Evolutionary conservation across 257 asterid species (phyloP), one percentile per base, ranked within the genome.

Genomic region (Solanum paucissectum): DNA sequence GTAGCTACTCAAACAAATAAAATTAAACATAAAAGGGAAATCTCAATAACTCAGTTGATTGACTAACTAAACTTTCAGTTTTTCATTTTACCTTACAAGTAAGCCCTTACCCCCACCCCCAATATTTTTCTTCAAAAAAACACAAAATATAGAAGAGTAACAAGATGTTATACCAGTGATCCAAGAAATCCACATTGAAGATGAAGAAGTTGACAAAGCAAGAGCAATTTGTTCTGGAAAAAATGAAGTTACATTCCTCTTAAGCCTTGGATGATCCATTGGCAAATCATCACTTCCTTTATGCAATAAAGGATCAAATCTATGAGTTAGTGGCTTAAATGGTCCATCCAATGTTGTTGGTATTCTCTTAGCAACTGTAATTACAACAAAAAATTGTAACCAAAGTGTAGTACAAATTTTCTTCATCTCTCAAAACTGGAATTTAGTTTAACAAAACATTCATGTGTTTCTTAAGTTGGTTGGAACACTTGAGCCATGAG

Each of bases 171-270:
- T 89, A 96, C 99, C 99, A 77, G 99, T 95, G 69, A 94, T 88
- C 99, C 99, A 96, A 88, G 99, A 95, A 87, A 96, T 91, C 97
- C 95, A 94, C 88, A 96, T 89, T 76, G 98, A 94, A 90, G 87
- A 62, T 29, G 94, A 93, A 83, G 95, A 85, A 87, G 6, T 5
- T 27, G 98, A 95, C 82, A 96, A 86, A 12, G 98, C 94, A 72
- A 96, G 92, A 83, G 99, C 90, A 88, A 95, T 91, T 87, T 96
- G 99, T 85, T 96, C 98, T 0, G 99, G 98, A 21, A 89, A 88
- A 91, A 94, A 91, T 1, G 94, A 89, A 42, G 94, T 89, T 4
- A 88, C 98, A 14, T 89, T 94, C 60, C 91, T 95, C 36, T 75
- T 87, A 14, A 95, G 92, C 72, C 98, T 93, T 4, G 98, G 94